Evolutionary conservation across 352 stramenopile genomes (phyloP).

Genomic region (Phytophthora capsici): DNA sequence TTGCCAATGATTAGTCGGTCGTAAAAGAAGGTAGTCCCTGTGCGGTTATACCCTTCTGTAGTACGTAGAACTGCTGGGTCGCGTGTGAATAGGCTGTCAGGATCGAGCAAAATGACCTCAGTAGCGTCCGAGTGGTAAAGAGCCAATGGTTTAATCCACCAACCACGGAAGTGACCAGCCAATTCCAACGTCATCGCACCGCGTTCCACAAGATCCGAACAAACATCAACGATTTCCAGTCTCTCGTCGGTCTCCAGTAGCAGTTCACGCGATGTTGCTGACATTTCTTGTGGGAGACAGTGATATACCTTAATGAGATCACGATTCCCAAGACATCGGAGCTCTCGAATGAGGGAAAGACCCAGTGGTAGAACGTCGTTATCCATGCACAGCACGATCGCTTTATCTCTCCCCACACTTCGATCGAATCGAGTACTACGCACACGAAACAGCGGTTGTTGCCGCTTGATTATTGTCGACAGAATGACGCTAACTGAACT

Average conservation of each 20-base stretch:
- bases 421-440: conserved; percentile 22
- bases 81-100: conserved; percentile 52
- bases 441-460: conserved; percentile 15
- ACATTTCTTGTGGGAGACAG: conserved; percentile 52
- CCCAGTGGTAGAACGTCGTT: conserved; percentile 47
- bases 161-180: conserved; percentile 47
- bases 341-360: conserved; percentile 49
- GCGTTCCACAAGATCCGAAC: conserved; percentile 28
- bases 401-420: conserved; percentile 28
- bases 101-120: conserved; percentile 62
- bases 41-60: conserved; percentile 45
- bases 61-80: conserved; percentile 48
- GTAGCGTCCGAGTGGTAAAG: conserved; percentile 52
- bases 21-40: conserved; percentile 75
- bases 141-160: conserved; percentile 66
- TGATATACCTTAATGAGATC: conserved; percentile 63
- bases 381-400: conserved; percentile 52
- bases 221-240: conserved; percentile 56
- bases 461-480: not conserved
- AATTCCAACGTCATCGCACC: conserved; percentile 5
- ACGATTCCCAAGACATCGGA: conserved; percentile 50
- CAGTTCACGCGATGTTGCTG: conserved; percentile 26
- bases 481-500: not conserved
- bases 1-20: conserved; percentile 50
- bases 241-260: conserved; percentile 33